Evolutionary conservation across 805 yeast species (phyloP), one percentile per base, ranked within the genome.

Genomic region (Kurtzmaniella cleridarum): DNA sequence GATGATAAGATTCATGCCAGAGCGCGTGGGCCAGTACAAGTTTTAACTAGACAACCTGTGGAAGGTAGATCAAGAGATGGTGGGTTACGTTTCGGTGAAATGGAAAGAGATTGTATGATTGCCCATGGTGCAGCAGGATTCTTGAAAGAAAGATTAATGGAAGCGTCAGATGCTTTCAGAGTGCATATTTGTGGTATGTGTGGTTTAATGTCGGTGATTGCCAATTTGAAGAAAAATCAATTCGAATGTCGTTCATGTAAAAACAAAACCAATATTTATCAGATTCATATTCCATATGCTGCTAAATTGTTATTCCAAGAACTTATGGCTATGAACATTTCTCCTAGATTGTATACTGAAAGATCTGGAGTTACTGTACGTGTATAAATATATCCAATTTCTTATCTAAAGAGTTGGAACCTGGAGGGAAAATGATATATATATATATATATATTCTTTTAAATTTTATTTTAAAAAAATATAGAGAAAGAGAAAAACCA

Each of bases 71-170:
- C 97, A 13, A 81, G 98, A 70, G 98, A 93, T 66, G 98, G 98
- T 79, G 98, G 98, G 53, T 74, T 91, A 62, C 87, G 98, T 68
- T 90, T 91, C 78, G 98, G 98, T 58, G 98, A 91, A 67, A 93
- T 93, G 99, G 99, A 93, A 70, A 87, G 99, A 73, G 99, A 93
- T 76, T 93, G 99, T 84, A 91, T 93, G 97, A 93, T 93, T 74
- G 98, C 99, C 2, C 98, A 93, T 61, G 99, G 99, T 63, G 98
- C 97, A 11, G 97, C 98, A 3, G 95, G 97, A 6, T 91, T 93
- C 73, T 77, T 93, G 71, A 89, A 91, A 66, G 99, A 93, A 70
- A 78, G 99, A 63, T 73, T 93, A 62, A 91, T 93, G 97, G 98
- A 93, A 66, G 96, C 97, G 10, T 91, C 98, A 0, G 99, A 93